Evolutionary conservation across 106 monocot genomes (phyloP), one percentile per base, ranked within the genome.

Genomic region (Chionographis japonica): DNA sequence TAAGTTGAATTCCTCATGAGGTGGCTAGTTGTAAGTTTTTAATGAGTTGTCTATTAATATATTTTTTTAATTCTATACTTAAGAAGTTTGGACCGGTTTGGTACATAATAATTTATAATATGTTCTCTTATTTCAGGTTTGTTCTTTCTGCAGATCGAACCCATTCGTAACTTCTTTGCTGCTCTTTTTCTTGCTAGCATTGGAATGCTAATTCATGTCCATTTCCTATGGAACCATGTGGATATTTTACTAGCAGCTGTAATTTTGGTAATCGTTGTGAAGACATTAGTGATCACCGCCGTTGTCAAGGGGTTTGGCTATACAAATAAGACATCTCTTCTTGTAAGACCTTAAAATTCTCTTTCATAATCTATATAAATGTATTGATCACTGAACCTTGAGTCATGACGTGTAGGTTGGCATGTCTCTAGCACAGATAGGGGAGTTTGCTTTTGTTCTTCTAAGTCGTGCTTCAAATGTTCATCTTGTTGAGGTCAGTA

Each of bases 401-500:
- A 27, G 27, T 27, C 27, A 27, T 27, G 27, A 9, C 77, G 61
- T 77, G 42, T 76, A 95, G 95, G 95, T 88, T 65, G 95, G 95
- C 43, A 91, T 95, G 91, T 95, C 95, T 54, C 66, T 95, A 41
- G 95, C 95, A 15, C 95, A 95, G 56, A 91, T 95, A 42, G 95
- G 95, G 69, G 95, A 95, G 75, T 95, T 95, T 80, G 83, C 95
- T 54, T 95, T 95, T 77, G 95, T 95, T 68, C 91, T 95, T 66
- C 81, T 95, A 12, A 95, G 95, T 51, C 90, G 90, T 70, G 94
- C 95, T 75, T 95, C 95, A 71, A 95, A 92, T 74, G 66, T 84
- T 58, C 83, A 81, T 74, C 78, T 90, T 12, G 75, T 86, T 73
- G 78, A 86, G 84, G 90, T 90, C 50, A 51, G 54, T 60, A 52